Conservation (phyloP, 129 eudicot species). For the Helianthus tuberosus region DNA sequence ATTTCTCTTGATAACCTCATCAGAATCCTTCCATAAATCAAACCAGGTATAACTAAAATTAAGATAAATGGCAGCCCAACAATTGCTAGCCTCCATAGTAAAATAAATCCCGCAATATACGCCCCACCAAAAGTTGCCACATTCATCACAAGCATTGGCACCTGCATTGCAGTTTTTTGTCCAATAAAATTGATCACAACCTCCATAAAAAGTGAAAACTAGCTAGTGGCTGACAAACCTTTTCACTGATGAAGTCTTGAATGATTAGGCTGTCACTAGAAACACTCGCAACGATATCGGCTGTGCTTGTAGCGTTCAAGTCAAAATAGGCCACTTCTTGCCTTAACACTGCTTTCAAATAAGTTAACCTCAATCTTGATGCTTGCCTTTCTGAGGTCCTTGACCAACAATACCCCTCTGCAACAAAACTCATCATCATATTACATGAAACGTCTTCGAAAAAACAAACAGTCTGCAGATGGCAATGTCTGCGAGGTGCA, state of each 20-base stretch:
- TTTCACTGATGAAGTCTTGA: constrained; percentile 50
- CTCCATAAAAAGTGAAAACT: background rate
- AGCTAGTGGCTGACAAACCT: constrained; percentile 16
- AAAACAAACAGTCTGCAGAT: too few species aligned
- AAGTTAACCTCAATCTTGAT: too few species aligned
- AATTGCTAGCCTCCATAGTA: too few species aligned
- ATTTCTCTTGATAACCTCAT: too few species aligned
- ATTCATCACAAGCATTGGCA: too few species aligned
- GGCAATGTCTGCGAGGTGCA: too few species aligned
- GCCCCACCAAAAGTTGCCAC: too few species aligned
- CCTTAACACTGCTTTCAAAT: too few species aligned
- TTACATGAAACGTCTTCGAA: background rate
- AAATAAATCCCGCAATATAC: too few species aligned
- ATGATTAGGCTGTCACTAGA: constrained; percentile 48
- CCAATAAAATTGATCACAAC: background rate
- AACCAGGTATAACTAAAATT: too few species aligned
- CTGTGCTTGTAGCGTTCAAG: constrained; percentile 37
- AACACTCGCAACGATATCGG: constrained; percentile 46
- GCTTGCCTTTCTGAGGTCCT: constrained; percentile 32
- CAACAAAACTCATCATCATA: background rate
- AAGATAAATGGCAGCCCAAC: too few species aligned
- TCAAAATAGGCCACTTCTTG: constrained; percentile 29
- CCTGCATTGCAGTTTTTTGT: background rate
- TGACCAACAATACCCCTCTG: constrained; percentile 56
- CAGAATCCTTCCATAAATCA: too few species aligned